A percentile compares a stretch with the other conserved stretches of the same genome.
Evolutionary conservation across 2,329 filamentous ascomycete species (phyloP).

Genomic region (Colletotrichum gigasporum): DNA sequence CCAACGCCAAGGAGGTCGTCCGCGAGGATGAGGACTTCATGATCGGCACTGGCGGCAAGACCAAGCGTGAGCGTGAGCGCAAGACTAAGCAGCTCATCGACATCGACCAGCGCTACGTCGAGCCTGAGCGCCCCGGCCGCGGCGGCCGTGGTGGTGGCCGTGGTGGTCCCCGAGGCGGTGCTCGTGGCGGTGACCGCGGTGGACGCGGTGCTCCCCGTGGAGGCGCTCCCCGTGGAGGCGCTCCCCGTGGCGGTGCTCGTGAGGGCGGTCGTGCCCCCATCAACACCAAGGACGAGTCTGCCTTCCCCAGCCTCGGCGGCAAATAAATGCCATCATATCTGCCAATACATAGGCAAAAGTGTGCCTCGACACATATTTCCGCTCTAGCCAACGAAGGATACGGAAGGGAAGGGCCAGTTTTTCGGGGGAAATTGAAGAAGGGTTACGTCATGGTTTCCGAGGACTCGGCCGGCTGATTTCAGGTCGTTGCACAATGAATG

Average conservation of each 20-base stretch:
- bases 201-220: conserved; percentile 48
- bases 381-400: conserved; percentile 29
- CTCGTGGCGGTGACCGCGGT: conserved; percentile 57
- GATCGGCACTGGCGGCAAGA: conserved; percentile 77
- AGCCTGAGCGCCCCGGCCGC: conserved; percentile 68
- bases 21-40: conserved; percentile 81
- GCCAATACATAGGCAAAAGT: conserved; percentile 27
- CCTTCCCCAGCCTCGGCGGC: conserved; percentile 70
- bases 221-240: conserved; percentile 52
- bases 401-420: conserved; percentile 32
- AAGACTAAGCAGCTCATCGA: conserved; percentile 92
- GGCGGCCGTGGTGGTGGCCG: conserved; percentile 54
- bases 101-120: conserved; percentile 85
- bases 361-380: conserved; percentile 31
- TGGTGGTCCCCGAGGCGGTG: conserved; percentile 55
- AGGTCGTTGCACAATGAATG: conserved; percentile 33
- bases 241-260: conserved; percentile 53
- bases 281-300: conserved; percentile 66
- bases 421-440: conserved; percentile 29
- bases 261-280: conserved; percentile 57
- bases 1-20: conserved; percentile 76
- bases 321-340: conserved; percentile 48
- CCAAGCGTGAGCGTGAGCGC: conserved; percentile 85
- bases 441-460: conserved; percentile 31
- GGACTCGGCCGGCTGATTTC: conserved; percentile 32